These are phyloP conservation scores for Diaporthe citriasiana DNA, from an alignment of 2,329 filamentous ascomycete genomes.

Conservation along the genomic window DNA sequence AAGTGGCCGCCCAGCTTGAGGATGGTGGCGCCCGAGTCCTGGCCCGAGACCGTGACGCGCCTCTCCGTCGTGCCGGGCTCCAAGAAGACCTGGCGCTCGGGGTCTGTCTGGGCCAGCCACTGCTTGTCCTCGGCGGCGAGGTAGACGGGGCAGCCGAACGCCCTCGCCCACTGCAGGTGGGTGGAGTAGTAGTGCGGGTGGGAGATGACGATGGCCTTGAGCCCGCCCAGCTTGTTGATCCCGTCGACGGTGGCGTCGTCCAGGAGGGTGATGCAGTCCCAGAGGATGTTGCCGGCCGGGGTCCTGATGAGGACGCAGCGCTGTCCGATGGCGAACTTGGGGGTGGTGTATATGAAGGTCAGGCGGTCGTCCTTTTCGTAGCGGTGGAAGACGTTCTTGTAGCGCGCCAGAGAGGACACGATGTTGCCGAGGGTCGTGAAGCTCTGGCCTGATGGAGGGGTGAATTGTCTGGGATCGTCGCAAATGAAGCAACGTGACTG, in stretches of 20 bases:
- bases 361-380: conserved; percentile 61
- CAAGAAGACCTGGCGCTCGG: conserved; percentile 63
- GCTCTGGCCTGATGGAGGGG: conserved; percentile 73
- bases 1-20: conserved; percentile 86
- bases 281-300: conserved; percentile 78
- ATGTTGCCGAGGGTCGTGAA: conserved; percentile 73
- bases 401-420: conserved; percentile 49
- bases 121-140: conserved; percentile 73
- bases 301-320: conserved; percentile 78
- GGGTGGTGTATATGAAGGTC: conserved; percentile 63
- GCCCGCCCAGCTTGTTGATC: conserved; percentile 73
- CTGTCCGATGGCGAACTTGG: conserved; percentile 81
- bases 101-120: conserved; percentile 69
- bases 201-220: conserved; percentile 80
- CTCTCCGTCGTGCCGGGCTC: conserved; percentile 55
- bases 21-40: conserved; percentile 64
- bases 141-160: conserved; percentile 80
- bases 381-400: conserved; percentile 68
- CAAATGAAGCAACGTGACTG: conserved; percentile 77
- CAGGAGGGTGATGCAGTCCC: conserved; percentile 82
- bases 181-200: conserved; percentile 89
- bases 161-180: conserved; percentile 79
- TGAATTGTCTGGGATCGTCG: conserved; percentile 80
- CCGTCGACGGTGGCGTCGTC: conserved; percentile 72
- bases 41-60: conserved; percentile 49